Conservation (phyloP, 345 rosid genomes). For the Euphorbia pulcherrima region DNA sequence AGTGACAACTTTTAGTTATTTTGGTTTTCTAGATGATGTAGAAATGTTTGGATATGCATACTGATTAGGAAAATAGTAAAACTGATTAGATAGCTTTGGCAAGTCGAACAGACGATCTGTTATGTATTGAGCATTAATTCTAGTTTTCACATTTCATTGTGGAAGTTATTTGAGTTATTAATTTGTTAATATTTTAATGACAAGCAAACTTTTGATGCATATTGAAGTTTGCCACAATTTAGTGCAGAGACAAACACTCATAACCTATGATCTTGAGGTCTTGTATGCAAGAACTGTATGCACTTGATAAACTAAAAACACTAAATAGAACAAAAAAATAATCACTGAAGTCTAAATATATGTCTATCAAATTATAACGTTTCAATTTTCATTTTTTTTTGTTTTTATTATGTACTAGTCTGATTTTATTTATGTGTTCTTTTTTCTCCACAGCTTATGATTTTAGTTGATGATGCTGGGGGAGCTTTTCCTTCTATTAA, state of each 20-base stretch:
- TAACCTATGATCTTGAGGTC: neutral
- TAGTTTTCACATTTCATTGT: neutral
- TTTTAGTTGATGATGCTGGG: slow-evolving; percentile 60
- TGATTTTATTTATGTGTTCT: neutral
- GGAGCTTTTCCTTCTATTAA: slow-evolving; percentile 57
- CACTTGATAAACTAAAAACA: neutral
- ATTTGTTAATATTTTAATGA: neutral
- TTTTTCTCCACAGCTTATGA: slow-evolving; percentile 44
- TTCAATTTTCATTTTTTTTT: neutral
- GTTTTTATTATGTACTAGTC: neutral
- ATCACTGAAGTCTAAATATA: no score
- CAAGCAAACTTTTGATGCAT: neutral
- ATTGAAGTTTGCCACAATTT: neutral
- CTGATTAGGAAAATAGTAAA: neutral
- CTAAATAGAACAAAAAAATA: neutral
- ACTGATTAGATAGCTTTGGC: neutral
- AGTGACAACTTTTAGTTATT: neutral
- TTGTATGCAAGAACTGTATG: neutral
- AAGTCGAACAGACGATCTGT: neutral
- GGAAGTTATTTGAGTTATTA: neutral
- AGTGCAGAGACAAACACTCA: neutral
- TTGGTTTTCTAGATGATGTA: neutral
- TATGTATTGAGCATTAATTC: neutral
- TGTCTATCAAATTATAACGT: neutral
- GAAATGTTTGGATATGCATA: neutral